phyloP scores from a whole-genome alignment of 108 stramenopile species.

The Fistulifera pelliculosa region DNA sequence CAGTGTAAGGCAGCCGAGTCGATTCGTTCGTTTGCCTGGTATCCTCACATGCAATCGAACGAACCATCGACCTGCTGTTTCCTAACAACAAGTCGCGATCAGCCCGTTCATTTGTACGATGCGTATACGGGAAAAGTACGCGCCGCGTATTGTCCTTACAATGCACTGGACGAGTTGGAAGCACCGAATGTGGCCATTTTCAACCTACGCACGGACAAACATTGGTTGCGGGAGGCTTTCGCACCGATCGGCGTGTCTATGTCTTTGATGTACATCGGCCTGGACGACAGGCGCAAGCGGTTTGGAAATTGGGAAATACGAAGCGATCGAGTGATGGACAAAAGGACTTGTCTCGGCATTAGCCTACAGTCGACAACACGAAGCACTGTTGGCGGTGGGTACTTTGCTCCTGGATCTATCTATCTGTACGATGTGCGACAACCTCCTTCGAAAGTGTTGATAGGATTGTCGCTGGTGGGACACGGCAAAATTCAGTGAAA shows the following conservation, averaged over 20 bases:
- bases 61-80: constrained; percentile 52
- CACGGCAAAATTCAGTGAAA: constrained; percentile 42
- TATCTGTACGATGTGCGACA: constrained; percentile 73
- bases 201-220: constrained; percentile 38
- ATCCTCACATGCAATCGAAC: constrained; percentile 63
- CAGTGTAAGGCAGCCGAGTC: constrained; percentile 49
- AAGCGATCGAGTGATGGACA: constrained; percentile 71
- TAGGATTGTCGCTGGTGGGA: constrained; percentile 60
- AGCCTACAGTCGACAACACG: constrained; percentile 15
- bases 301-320: constrained; percentile 60
- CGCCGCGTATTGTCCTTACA: constrained; percentile 71
- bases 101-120: constrained; percentile 74
- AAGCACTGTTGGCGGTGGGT: constrained; percentile 51
- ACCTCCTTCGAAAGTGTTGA: constrained; percentile 33
- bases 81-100: constrained; percentile 27
- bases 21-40: constrained; percentile 67
- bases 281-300: constrained; percentile 38
- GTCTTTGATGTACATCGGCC: constrained; percentile 65
- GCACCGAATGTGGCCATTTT: constrained; percentile 55
- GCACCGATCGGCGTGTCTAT: constrained; percentile 58
- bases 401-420: constrained; percentile 80
- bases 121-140: constrained; percentile 68
- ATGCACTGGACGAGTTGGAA: constrained; percentile 70
- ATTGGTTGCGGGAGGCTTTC: constrained; percentile 60
- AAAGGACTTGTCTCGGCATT: constrained; percentile 70